Percentiles rank a stretch among this genome's conserved stretches.
These are phyloP conservation scores for Penicillium palitans DNA, from an alignment of 2,329 filamentous ascomycete species.

Conservation along the genomic window DNA sequence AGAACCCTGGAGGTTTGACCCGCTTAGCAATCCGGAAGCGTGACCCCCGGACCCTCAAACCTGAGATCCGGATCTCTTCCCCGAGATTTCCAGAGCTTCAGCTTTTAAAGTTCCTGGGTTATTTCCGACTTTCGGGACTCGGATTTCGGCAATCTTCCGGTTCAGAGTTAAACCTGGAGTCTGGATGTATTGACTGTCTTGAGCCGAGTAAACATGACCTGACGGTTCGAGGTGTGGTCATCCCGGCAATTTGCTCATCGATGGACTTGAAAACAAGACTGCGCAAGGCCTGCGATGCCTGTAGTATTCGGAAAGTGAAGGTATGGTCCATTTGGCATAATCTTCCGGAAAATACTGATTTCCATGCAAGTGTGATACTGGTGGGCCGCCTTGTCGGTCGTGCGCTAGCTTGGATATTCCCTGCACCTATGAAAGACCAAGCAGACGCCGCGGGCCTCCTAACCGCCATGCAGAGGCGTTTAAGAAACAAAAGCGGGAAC, in stretches of 20 bases:
- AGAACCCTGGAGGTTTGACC: background rate
- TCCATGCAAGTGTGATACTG: conserved; percentile 60
- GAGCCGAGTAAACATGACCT: conserved; percentile 20
- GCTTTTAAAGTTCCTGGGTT: background rate
- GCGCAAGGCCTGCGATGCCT: conserved; percentile 55
- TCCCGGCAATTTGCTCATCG: conserved; percentile 19
- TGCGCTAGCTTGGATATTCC: conserved; percentile 66
- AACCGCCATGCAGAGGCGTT: conserved; percentile 67
- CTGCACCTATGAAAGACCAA: conserved; percentile 66
- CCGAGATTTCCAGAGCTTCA: background rate
- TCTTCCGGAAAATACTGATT: conserved; percentile 7
- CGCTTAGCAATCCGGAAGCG: conserved; percentile 8
- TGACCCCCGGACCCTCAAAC: background rate
- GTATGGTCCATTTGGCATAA: conserved; percentile 32
- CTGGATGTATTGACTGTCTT: conserved; percentile 13
- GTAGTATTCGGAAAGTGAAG: conserved; percentile 56
- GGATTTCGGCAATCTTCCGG: background rate
- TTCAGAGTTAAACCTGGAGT: background rate
- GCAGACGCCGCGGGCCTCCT: conserved; percentile 63
- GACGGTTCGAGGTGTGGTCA: conserved; percentile 24
- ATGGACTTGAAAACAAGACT: conserved; percentile 46
- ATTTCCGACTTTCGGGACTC: background rate
- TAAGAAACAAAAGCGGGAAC: conserved; percentile 59
- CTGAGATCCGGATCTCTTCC: background rate
- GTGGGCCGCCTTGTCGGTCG: conserved; percentile 65